Base-by-base conservation (phyloP, 257 asterid genomes). In the Salvia miltiorrhiza region DNA sequence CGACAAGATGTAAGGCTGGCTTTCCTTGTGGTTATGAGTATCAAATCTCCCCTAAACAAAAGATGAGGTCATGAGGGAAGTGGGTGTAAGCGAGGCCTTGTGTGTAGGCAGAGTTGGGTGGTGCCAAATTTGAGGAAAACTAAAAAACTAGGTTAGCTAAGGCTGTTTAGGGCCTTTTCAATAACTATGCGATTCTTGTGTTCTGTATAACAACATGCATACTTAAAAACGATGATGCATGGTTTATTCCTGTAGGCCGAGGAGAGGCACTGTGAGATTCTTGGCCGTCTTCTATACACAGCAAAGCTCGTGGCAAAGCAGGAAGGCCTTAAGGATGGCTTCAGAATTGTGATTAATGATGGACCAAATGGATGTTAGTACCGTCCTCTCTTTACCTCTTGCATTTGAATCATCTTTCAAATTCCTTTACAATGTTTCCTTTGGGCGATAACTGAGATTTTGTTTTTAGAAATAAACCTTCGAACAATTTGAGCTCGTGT, bases 231-330 rank as follows among this genome's bases (percentile, higher is more conserved):
- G 12, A 32, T 53, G 33, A 13, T 58, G 49, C 24, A 40, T 40
- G 24, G 10, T 43, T 71, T 24, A 28, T 69, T 54, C 43, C 14
- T 39, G 52, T 68, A 93, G 99, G 97, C 97, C 54, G 97, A 90
- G 77, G 96, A 88, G 85, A 87, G 57, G 83, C 92, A 90, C 59
- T 52, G 73, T 33, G 89, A 88, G 73, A 80, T 88, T 81, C 93
- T 93, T 41, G 99, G 99, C 7, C 87, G 56, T 40, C 99, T 93
- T 65, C 83, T 93, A 41, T 87, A 87, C 83, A 76, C 93, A 8
- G 95, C 96, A 59, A 90, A 90, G 84, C 81, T 93, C 17, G 81
- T 93, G 39, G 96, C 99, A 8, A 88, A 88, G 76, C 97, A 88
- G 78, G 96, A 90, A 82, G 96, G 96, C 48, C 97, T 93, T 30